These are phyloP conservation scores for Phytopythium boreale DNA, from an alignment of 352 stramenopile genomes.

Conservation along the genomic window DNA sequence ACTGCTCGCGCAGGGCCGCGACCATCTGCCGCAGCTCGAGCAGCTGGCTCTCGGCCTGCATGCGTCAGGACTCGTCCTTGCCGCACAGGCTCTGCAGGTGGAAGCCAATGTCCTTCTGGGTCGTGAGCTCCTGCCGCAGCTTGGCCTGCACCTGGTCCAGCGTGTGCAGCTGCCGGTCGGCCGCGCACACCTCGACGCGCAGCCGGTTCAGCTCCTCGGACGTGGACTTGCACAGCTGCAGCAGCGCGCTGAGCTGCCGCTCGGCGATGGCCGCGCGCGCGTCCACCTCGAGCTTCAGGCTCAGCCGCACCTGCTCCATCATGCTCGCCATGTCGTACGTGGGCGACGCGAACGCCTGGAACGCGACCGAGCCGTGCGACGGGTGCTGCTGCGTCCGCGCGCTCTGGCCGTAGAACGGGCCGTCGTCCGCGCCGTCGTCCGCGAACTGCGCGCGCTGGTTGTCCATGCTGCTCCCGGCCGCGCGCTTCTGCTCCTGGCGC, in stretches of 20 bases:
- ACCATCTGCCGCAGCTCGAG: constrained; percentile 75
- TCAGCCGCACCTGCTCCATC: constrained; percentile 83
- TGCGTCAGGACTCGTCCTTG: constrained; percentile 85
- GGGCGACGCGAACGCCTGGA: constrained; percentile 62
- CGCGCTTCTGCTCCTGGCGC: constrained; percentile 41
- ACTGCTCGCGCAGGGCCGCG: constrained; percentile 63
- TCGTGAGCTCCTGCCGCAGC: constrained; percentile 73
- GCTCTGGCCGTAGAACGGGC: constrained; percentile 2
- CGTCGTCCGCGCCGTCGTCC: constrained; percentile 16
- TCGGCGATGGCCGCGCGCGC: constrained; percentile 70
- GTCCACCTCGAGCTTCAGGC: constrained; percentile 81
- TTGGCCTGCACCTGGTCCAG: constrained; percentile 77
- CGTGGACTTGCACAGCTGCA: constrained; percentile 70
- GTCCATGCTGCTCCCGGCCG: constrained; percentile 12
- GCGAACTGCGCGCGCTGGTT: constrained; percentile 25
- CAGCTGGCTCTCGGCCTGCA: constrained; percentile 80
- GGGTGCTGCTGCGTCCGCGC: not conserved
- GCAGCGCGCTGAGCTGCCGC: constrained; percentile 67
- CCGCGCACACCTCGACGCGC: constrained; percentile 62
- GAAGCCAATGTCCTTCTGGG: constrained; percentile 79
- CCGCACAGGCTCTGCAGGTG: constrained; percentile 78
- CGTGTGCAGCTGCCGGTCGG: constrained; percentile 72
- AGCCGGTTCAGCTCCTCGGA: constrained; percentile 74
- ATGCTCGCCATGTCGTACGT: constrained; percentile 80
- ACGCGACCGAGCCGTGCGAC: constrained; percentile 15